Percentiles rank a stretch among this genome's conserved stretches.
These are phyloP conservation scores for Pelagophyceae sp. DNA, from an alignment of 352 stramenopile species.

Conservation along the genomic window DNA sequence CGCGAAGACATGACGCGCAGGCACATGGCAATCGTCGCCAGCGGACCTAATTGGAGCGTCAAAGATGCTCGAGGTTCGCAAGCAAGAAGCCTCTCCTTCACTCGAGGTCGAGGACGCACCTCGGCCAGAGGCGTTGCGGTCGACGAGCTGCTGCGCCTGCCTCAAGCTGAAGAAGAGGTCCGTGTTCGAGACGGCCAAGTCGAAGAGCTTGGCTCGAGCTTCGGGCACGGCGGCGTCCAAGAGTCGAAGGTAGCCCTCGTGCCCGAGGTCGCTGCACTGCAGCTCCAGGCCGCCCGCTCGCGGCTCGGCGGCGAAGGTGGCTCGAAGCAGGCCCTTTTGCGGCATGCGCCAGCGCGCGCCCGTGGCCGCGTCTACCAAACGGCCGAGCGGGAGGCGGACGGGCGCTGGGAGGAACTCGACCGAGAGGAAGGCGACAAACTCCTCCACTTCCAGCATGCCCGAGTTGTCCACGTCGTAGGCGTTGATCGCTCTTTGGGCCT, in stretches of 20 bases:
- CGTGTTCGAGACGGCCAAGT: conserved; percentile 27
- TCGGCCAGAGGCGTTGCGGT: too few relatives aligned
- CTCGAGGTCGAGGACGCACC: too few relatives aligned
- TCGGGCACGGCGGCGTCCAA: conserved; percentile 6
- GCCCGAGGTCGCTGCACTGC: conserved; percentile 20
- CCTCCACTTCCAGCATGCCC: conserved; percentile 16
- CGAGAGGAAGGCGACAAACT: conserved; percentile 25
- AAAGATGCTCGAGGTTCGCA: conserved; percentile 59
- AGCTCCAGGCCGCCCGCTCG: conserved; percentile 11
- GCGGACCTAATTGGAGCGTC: too few relatives aligned
- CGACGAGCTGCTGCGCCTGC: conserved; percentile 65
- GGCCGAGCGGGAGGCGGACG: not conserved
- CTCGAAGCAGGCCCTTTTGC: not conserved
- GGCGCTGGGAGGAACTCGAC: conserved; percentile 16
- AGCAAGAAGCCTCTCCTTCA: conserved; percentile 51
- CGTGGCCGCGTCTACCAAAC: conserved; percentile 20
- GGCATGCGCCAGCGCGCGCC: conserved; percentile 11
- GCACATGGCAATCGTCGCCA: too few relatives aligned
- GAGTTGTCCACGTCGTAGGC: conserved; percentile 26
- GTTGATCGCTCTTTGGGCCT: too few relatives aligned
- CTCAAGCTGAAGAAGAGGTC: conserved; percentile 56
- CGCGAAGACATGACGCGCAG: conserved; percentile 69
- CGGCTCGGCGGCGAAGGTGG: conserved; percentile 18
- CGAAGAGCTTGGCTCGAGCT: conserved; percentile 24
- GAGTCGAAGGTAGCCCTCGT: conserved; percentile 16